These are phyloP conservation scores for Suillus sp. DNA, from an alignment of 768 basidiomycete genomes.

Conservation along the genomic window DNA sequence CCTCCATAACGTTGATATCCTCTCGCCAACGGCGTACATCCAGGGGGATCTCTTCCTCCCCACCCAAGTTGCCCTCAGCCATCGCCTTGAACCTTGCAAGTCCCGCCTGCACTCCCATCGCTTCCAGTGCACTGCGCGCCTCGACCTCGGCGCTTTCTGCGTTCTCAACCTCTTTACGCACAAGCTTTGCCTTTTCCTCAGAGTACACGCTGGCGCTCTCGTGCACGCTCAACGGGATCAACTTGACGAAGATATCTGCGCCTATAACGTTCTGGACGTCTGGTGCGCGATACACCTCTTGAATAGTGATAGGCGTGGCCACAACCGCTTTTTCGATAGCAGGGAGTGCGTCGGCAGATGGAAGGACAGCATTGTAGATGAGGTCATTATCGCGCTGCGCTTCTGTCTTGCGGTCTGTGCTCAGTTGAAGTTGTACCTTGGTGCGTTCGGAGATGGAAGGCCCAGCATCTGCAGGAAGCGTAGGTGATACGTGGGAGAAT, in stretches of 20 bases:
- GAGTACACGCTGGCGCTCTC: constrained; percentile 96
- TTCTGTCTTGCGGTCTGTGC: constrained; percentile 72
- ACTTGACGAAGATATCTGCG: constrained; percentile 81
- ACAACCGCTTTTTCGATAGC: constrained; percentile 80
- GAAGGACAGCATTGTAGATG: constrained; percentile 92
- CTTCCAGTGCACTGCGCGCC: constrained; percentile 75
- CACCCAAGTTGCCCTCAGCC: constrained; percentile 62
- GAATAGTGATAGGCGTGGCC: constrained; percentile 86
- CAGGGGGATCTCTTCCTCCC: constrained; percentile 66
- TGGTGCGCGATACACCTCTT: constrained; percentile 87
- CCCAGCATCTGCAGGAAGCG: constrained; percentile 84
- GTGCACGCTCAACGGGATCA: constrained; percentile 92
- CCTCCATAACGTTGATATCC: constrained; percentile 71
- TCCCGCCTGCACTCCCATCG: constrained; percentile 75
- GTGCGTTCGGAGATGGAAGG: constrained; percentile 78
- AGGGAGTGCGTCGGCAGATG: constrained; percentile 76
- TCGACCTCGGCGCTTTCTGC: constrained; percentile 85
- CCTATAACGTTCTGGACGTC: constrained; percentile 97
- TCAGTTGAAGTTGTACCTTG: constrained; percentile 78
- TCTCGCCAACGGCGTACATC: constrained; percentile 75
- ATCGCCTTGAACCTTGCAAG: constrained; percentile 70
- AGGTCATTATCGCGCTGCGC: constrained; percentile 92
- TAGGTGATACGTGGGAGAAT: constrained; percentile 77
- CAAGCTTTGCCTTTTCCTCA: constrained; percentile 97
- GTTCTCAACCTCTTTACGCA: constrained; percentile 85